Evolutionary conservation across 352 stramenopile genomes (phyloP), one percentile per base, ranked within the genome.

Genomic region (Globisporangium nodosum): DNA sequence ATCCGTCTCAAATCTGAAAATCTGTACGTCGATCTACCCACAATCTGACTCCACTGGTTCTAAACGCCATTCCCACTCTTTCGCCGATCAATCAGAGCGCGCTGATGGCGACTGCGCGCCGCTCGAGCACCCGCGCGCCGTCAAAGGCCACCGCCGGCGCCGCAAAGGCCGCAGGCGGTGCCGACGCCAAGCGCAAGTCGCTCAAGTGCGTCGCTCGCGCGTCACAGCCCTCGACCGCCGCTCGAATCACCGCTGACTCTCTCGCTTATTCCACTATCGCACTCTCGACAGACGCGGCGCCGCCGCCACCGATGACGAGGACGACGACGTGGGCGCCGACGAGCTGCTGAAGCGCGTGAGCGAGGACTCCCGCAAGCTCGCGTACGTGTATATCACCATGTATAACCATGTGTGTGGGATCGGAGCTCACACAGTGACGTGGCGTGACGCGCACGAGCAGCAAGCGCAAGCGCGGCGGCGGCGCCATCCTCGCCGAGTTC

Each of bases 401-500:
- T 43, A 43, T 43, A 4, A 43, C 39, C 16, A 27, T 27, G 24
- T 3, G 24, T 27, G 24, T 27, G 24, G 24, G 24, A 27, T 27
- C 24, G 24, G 24, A 27, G 24, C 24, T 27, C 24, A 27, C 24
- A 27, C 24, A 27, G 24, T 27, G 24, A 27, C 24, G 24, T 27
- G 24, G 24, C 24, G 24, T 27, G 24, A 37, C 5, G 33, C 33
- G 33, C 33, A 11, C 5, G 33, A 37, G 33, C 45, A 72, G 76
- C 18, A 75, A 78, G 35, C 54, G 64, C 58, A 69, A 46, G 49
- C 62, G 45, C 3, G 69, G 64, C n/a, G 66, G 69, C 47, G 42
- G 60, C 27, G 67, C 60, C 24, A 88, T 88, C 48, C 57, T 85
- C 43, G 64, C 69, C 54, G 74, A 91, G 69, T 92, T 92, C 49